phyloP scores from a whole-genome alignment of 257 asterid species.

The Echites panduratus region DNA sequence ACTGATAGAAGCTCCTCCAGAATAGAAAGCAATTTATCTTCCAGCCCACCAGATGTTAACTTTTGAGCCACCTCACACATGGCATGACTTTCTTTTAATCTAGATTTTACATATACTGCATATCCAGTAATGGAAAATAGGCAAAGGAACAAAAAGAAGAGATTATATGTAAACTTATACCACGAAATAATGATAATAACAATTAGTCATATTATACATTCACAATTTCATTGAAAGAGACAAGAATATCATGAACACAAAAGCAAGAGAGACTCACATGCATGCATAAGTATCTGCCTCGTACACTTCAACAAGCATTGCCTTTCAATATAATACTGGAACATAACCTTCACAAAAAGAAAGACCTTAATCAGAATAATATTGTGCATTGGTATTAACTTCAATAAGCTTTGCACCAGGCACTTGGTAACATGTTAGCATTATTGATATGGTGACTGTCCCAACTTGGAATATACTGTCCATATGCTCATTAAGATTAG shows the following conservation, averaged over 20 bases:
- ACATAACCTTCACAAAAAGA: conserved; percentile 49
- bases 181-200: background rate
- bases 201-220: background rate
- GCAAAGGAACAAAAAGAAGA: background rate
- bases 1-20: conserved; percentile 64
- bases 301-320: conserved; percentile 94
- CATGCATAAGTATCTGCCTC: conserved; percentile 62
- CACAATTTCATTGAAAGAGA: background rate
- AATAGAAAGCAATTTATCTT: conserved; percentile 44
- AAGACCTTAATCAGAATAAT: conserved; percentile 4
- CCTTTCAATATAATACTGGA: conserved; percentile 72
- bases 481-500: background rate
- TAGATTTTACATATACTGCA: conserved; percentile 51
- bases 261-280: conserved; percentile 53
- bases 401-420: conserved; percentile 1
- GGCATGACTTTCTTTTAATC: conserved; percentile 41
- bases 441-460: background rate
- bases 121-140: background rate
- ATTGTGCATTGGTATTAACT: background rate
- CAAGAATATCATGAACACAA: conserved; percentile 9
- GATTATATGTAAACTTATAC: background rate
- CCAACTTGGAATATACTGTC: background rate
- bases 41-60: conserved; percentile 73
- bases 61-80: conserved; percentile 57
- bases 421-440: background rate